phyloP scores from a whole-genome alignment of 2,329 filamentous ascomycete species.

The Penicillium sp. region DNA sequence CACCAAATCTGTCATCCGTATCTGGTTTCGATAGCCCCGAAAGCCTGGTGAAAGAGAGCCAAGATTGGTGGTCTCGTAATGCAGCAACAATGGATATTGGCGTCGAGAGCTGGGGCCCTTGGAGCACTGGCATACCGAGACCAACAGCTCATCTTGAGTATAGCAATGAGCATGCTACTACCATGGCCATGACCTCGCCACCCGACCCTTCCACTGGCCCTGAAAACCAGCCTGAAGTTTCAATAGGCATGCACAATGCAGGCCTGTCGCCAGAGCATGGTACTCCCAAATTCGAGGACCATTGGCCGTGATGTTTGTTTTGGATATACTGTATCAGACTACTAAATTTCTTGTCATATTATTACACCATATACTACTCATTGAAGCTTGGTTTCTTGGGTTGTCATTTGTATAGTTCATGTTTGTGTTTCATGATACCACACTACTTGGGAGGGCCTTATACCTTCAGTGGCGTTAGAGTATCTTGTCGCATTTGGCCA shows the following conservation, averaged over 20 bases:
- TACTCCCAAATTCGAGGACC: slow-evolving; percentile 10
- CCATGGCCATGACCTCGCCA: slow-evolving; percentile 12
- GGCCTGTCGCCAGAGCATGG: slow-evolving; percentile 1
- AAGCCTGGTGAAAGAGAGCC: slow-evolving; percentile 64
- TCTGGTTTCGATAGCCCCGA: slow-evolving; percentile 65
- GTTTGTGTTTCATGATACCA: slow-evolving; percentile 16
- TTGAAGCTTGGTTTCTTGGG: neutral
- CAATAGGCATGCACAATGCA: slow-evolving; percentile 3
- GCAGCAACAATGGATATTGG: slow-evolving; percentile 64
- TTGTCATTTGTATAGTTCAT: neutral
- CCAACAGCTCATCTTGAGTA: slow-evolving; percentile 14
- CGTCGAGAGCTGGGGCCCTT: slow-evolving; percentile 63
- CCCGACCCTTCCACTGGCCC: slow-evolving; percentile 1
- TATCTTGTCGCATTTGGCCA: neutral
- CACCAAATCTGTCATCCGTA: slow-evolving; percentile 42
- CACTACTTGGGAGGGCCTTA: slow-evolving; percentile 1
- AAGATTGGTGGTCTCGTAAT: slow-evolving; percentile 68
- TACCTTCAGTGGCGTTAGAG: neutral
- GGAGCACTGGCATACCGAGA: slow-evolving; percentile 27
- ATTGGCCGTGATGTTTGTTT: slow-evolving; percentile 16
- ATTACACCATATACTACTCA: neutral
- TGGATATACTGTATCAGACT: neutral
- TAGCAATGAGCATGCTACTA: slow-evolving; percentile 9
- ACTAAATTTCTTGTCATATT: neutral
- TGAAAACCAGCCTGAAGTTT: slow-evolving; percentile 5